Evolutionary conservation across 305 asterid genomes (phyloP).

Genomic region (Fraxinus paxiana): DNA sequence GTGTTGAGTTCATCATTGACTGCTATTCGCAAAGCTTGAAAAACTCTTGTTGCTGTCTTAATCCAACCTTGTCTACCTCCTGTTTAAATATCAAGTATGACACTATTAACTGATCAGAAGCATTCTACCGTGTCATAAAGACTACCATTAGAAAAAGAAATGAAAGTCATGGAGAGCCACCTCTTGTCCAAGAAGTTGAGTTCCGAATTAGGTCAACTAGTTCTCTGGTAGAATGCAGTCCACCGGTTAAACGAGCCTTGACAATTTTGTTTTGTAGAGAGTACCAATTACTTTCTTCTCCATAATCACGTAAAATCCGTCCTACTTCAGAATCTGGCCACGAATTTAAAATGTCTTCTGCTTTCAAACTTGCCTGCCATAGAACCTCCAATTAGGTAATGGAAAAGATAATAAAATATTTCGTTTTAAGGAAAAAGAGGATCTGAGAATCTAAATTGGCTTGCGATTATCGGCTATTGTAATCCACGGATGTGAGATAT

Average conservation of each 20-base stretch:
- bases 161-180: conserved; percentile 29
- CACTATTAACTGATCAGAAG: not conserved
- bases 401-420: conserved; percentile 29
- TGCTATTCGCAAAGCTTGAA: conserved; percentile 89
- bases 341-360: conserved; percentile 82
- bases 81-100: conserved; percentile 25
- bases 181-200: conserved; percentile 68
- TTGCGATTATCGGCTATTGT: not conserved
- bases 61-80: conserved; percentile 99
- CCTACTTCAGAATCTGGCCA: conserved; percentile 94
- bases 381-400: conserved; percentile 54
- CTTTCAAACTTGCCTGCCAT: conserved; percentile 83
- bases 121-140: not conserved
- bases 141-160: not conserved
- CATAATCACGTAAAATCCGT: conserved; percentile 65
- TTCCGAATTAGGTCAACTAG: conserved; percentile 72
- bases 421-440: not conserved
- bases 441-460: conserved; percentile 12
- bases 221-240: conserved; percentile 72
- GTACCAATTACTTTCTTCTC: conserved; percentile 93
- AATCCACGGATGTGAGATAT: not conserved
- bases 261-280: conserved; percentile 70
- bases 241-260: conserved; percentile 72
- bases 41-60: conserved; percentile 88
- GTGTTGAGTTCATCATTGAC: conserved; percentile 88